Evolutionary conservation across 306 rosid genomes (phyloP), one percentile per base, ranked within the genome.

Genomic region (Astragalus membranaceus): DNA sequence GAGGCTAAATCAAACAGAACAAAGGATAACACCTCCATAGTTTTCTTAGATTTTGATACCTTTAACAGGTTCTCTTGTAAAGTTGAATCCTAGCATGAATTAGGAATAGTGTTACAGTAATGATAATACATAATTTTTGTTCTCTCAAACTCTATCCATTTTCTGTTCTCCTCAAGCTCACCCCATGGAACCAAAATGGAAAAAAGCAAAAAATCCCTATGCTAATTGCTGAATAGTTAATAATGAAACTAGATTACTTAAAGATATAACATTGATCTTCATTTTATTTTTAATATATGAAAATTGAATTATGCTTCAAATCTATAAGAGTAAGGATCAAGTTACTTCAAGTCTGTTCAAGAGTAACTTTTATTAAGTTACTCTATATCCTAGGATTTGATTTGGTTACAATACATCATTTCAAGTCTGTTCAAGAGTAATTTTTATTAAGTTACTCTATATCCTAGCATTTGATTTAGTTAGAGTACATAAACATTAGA

Each of bases 1-100:
- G 99, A 95, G 77, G 99, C 99, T 83, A 91, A 84, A 85, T 80
- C 95, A 64, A 83, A 79, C 86, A 85, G 91, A 86, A 95, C 99
- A 78, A 95, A 89, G 90, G 99, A 95, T 82, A 95, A 95, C 61
- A 95, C 99, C 41, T 84, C 95, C 73, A 81, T 95, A 80, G 75
- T 95, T 84, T 91, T 83, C 87, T 82, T 95, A 87, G 99, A 95
- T 80, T 95, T 95, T 80, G 96, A 89, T 64, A 66, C 72, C 73
- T 76, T 70, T 7, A 51, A 73, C 77, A 83, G 82, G 66, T 72
- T 67, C 78, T 70, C 89, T 10, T 95, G 97, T 95, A 91, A 86
- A 95, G 89, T 77, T 79, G 88, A 83, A 76, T 79, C 89, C 69
- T 89, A 79, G 92, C 70, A 73, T 70, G 77, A 80, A 63, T 73